Conservation (phyloP, 2,329 filamentous ascomycete genomes). For the Chrysoporthe deuterocubensis region DNA sequence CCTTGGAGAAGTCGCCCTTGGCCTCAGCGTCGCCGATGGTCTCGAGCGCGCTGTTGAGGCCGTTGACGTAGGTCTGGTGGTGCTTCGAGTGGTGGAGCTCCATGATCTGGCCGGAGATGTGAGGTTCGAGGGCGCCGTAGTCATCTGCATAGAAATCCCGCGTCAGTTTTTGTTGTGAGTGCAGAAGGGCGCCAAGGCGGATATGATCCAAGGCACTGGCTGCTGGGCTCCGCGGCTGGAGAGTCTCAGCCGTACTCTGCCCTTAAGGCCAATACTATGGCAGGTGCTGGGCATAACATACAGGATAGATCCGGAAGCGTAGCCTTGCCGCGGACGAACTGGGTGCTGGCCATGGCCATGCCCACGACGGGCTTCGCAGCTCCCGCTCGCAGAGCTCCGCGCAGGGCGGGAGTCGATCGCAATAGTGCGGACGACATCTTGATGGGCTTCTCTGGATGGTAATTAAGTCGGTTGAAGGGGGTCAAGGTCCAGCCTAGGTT, state of each 20-base stretch:
- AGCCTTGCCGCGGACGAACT: constrained; percentile 84
- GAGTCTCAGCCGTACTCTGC: neutral
- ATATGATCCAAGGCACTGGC: neutral
- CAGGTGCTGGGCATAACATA: constrained; percentile 37
- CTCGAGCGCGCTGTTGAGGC: constrained; percentile 70
- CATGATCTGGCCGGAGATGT: constrained; percentile 81
- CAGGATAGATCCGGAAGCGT: constrained; percentile 86
- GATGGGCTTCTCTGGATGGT: constrained; percentile 24
- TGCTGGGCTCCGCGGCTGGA: neutral
- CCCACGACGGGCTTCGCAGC: constrained; percentile 66
- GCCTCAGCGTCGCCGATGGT: constrained; percentile 65
- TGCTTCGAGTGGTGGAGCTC: constrained; percentile 80
- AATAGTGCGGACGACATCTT: constrained; percentile 79
- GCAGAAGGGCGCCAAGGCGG: neutral
- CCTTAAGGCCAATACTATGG: neutral
- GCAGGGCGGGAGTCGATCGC: constrained; percentile 68
- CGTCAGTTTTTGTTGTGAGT: constrained; percentile 2
- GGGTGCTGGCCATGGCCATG: constrained; percentile 65
- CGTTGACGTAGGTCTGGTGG: constrained; percentile 78
- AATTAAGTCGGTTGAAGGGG: constrained; percentile 7
- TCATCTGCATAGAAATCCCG: constrained; percentile 66
- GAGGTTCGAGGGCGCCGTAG: constrained; percentile 90
- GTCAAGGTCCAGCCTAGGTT: neutral
- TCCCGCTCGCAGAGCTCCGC: constrained; percentile 72
- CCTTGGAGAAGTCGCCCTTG: constrained; percentile 61